Base-by-base conservation (phyloP, 306 rosid genomes). In the Lathyrus aphaca region DNA sequence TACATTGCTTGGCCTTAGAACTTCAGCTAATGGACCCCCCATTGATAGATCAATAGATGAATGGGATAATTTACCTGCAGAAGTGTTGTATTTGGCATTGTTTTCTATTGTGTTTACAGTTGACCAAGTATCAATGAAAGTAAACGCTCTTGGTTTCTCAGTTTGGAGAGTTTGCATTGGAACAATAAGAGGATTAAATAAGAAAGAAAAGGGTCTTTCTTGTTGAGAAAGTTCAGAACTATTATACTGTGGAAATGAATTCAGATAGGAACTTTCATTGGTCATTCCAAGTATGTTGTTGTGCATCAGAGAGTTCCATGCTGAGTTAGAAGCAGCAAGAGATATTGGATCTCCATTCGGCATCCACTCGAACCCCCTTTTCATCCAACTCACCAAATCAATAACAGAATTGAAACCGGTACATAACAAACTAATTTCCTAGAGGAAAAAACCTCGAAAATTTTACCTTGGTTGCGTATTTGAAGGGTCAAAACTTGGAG, bases 11-110 rank as follows among this genome's bases (percentile, higher is more conserved):
- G 92, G 84, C 65, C 86, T 84, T 18, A 91, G 55, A 68, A 88
- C 97, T 80, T 90, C 97, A 49, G 88, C 97, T 30, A 90, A 74
- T 64, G 97, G 97, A 12, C 89, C 84, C 0, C 95, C 95, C 92
- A 84, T 84, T 49, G 95, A 84, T 45, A 88, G 69, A 72, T 87
- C 89, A 45, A 90, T 86, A 21, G 79, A 87, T 42, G 89, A 79
- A 12, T 82, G 91, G 39, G 91, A 75, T 10, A 82, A 62, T 68
- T 83, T 81, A 61, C 74, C 80, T 14, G 88, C 64, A 39, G 78
- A 56, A 62, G 74, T 51, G 50, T 69, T 65, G 70, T 42, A 45
- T 77, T 29, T 61, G 77, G 10, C 45, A 49, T 68, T 73, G 79
- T 23, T 71, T 63, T 63, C 72, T 5, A 55, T 67, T 11, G 79